These are phyloP conservation scores for Gossypium lobatum DNA, from an alignment of 441 rosid genomes.

Conservation along the genomic window DNA sequence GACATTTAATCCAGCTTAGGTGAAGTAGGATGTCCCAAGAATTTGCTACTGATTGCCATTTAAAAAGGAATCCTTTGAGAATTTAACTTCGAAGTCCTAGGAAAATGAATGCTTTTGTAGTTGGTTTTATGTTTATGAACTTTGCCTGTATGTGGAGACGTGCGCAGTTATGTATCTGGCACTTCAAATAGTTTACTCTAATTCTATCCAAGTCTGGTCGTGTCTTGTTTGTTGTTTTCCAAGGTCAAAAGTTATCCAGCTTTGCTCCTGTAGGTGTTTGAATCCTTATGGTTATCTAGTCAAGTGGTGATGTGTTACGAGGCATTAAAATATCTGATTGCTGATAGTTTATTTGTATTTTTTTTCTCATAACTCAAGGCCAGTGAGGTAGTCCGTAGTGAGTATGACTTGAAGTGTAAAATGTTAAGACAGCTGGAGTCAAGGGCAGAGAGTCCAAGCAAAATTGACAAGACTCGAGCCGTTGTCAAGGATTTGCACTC, in stretches of 20 bases:
- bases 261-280: not conserved
- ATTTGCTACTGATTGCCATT: not conserved
- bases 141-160: not conserved
- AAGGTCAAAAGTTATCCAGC: not conserved
- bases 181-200: not conserved
- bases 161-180: not conserved
- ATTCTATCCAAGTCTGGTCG: not conserved
- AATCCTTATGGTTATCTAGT: not conserved
- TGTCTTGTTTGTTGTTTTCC: not conserved
- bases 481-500: slow-evolving; percentile 88
- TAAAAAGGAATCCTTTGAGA: not conserved
- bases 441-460: slow-evolving; percentile 41
- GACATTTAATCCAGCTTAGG: not conserved
- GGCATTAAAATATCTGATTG: not conserved
- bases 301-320: not conserved
- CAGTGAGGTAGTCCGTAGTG: slow-evolving; percentile 62
- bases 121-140: not conserved
- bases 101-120: not conserved
- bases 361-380: slow-evolving; percentile 48
- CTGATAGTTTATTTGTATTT: not conserved
- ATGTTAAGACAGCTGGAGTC: slow-evolving; percentile 68
- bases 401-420: slow-evolving; percentile 63
- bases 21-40: not conserved
- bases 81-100: not conserved
- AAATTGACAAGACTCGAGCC: slow-evolving; percentile 79